phyloP scores from a whole-genome alignment of 495 filamentous ascomycete species.

The Tuber calosporum region DNA sequence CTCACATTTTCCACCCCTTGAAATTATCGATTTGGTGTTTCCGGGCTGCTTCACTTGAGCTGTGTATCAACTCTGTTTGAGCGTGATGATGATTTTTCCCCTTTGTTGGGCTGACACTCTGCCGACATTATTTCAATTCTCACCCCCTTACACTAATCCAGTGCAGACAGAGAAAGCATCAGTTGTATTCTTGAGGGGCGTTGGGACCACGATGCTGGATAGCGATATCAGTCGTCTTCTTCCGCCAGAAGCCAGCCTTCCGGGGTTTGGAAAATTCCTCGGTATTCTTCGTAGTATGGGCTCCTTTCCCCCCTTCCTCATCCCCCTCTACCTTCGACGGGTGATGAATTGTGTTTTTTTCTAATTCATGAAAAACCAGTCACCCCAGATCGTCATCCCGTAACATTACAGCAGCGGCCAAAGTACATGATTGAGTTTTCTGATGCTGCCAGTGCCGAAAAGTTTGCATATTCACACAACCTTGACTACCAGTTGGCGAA shows the following conservation, averaged over 20 bases:
- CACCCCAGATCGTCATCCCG: slow-evolving; percentile 3
- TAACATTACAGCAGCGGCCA: neutral
- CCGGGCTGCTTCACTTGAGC: slow-evolving; percentile 3
- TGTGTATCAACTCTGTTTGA: slow-evolving; percentile 3
- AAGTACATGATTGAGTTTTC: slow-evolving; percentile 2
- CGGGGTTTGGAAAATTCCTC: slow-evolving; percentile 30
- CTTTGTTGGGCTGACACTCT: neutral
- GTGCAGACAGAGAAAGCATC: slow-evolving; percentile 9
- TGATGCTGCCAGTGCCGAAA: slow-evolving; percentile 2
- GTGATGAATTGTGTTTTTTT: slow-evolving; percentile 3
- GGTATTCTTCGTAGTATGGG: slow-evolving; percentile 31
- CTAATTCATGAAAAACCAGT: neutral
- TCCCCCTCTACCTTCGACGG: neutral
- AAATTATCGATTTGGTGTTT: neutral
- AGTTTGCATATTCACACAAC: neutral
- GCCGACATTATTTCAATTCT: neutral
- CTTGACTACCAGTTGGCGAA: slow-evolving; percentile 6
- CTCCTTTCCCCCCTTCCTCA: neutral
- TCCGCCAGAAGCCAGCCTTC: slow-evolving; percentile 31
- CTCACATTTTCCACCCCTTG: slow-evolving; percentile 1
- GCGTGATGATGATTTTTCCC: slow-evolving; percentile 1
- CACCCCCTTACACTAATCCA: neutral
- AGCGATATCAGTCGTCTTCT: slow-evolving; percentile 36
- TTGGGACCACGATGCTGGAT: slow-evolving; percentile 34
- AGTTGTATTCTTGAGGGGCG: slow-evolving; percentile 30